phyloP scores from a whole-genome alignment of 495 filamentous ascomycete genomes.

The Aeminium ludgeri region DNA sequence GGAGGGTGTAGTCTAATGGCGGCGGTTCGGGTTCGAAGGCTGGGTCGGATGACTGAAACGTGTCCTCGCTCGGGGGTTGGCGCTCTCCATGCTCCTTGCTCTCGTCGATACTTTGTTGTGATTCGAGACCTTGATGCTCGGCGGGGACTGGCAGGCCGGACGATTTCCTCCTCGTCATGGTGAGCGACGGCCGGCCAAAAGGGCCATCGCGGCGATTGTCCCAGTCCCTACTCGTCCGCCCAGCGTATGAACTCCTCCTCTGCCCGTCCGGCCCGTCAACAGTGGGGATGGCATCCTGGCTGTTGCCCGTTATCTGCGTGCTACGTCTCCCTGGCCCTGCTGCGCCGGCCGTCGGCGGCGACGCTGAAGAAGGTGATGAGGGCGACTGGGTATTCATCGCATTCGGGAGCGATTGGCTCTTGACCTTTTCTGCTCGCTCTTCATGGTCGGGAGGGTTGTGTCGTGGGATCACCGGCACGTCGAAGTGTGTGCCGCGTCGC shows the following conservation, averaged over 20 bases:
- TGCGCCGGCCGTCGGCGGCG: no score
- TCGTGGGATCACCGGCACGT: no score
- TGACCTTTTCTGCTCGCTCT: no score
- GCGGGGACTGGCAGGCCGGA: not conserved
- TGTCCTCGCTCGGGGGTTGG: slow-evolving; percentile 2
- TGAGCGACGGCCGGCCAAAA: slow-evolving; percentile 11
- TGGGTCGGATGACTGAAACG: slow-evolving; percentile 13
- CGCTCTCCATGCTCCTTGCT: not conserved
- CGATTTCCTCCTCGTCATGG: slow-evolving; percentile 10
- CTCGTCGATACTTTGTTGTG: not conserved
- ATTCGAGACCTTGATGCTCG: no score
- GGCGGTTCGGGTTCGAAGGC: slow-evolving; percentile 29
- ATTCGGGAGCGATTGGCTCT: no score
- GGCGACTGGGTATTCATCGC: not conserved
- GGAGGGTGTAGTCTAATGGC: slow-evolving; percentile 39
- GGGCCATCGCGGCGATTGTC: slow-evolving; percentile 12
- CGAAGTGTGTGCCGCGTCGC: not conserved
- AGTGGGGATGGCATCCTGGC: no score
- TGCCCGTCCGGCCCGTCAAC: not conserved
- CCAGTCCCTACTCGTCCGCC: slow-evolving; percentile 9
- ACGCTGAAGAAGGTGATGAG: not conserved
- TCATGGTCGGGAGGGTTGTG: no score
- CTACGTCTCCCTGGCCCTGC: no score
- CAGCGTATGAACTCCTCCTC: not conserved
- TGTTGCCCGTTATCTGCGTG: no score